Evolutionary conservation across 768 basidiomycete species (phyloP).

Genomic region (Tricholoma matsutake): DNA sequence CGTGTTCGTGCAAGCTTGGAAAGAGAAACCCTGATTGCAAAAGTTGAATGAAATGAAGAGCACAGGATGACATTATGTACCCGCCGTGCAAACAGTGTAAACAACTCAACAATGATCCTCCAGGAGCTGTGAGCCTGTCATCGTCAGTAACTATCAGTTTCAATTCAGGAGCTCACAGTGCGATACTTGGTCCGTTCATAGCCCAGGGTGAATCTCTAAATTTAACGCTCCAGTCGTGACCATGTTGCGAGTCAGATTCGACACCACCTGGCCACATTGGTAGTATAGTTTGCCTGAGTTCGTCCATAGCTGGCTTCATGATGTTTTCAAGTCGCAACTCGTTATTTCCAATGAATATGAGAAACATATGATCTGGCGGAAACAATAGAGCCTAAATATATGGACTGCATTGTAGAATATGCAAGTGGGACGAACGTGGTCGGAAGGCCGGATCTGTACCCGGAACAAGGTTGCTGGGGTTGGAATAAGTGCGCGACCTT

Average conservation of each 20-base stretch:
- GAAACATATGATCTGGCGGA: slow-evolving; percentile 65
- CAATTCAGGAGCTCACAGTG: slow-evolving; percentile 39
- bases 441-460: slow-evolving; percentile 23
- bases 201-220: slow-evolving; percentile 72
- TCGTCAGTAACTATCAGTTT: slow-evolving; percentile 4
- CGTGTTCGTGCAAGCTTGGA: slow-evolving; percentile 58
- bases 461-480: slow-evolving; percentile 13
- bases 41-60: slow-evolving; percentile 4
- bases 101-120: slow-evolving; percentile 58
- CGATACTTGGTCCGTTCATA: slow-evolving; percentile 48
- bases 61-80: slow-evolving; percentile 34
- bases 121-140: slow-evolving; percentile 43
- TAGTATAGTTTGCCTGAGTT: slow-evolving; percentile 54
- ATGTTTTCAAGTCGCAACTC: slow-evolving; percentile 60
- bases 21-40: slow-evolving; percentile 62
- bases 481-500: slow-evolving; percentile 43
- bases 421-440: slow-evolving; percentile 26
- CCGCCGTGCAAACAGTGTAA: slow-evolving; percentile 54
- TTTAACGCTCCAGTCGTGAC: slow-evolving; percentile 55
- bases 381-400: slow-evolving; percentile 6
- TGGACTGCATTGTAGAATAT: slow-evolving; percentile 1
- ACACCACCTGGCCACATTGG: slow-evolving; percentile 70
- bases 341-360: slow-evolving; percentile 63
- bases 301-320: slow-evolving; percentile 48
- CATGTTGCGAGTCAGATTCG: slow-evolving; percentile 39